phyloP scores from a whole-genome alignment of 2,329 filamentous ascomycete genomes.

The Colletotrichum orchidophilum region DNA sequence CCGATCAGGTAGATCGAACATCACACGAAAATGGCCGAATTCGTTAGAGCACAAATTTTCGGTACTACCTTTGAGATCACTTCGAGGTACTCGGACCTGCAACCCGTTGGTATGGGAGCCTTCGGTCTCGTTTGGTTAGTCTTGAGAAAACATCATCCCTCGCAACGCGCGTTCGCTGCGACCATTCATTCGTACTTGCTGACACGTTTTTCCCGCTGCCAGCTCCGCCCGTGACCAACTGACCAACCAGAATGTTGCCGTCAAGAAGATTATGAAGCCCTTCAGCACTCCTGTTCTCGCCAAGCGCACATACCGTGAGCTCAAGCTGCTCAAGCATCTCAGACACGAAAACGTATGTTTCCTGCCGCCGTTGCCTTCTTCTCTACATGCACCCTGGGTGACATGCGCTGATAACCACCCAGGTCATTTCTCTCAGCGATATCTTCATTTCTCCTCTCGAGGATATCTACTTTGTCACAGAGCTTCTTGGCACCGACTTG shows the following conservation, averaged over 20 bases:
- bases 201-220: conserved; percentile 9
- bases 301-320: conserved; percentile 96
- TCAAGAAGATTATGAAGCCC: conserved; percentile 99
- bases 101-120: conserved; percentile 98
- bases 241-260: conserved; percentile 93
- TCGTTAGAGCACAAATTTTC: conserved; percentile 98
- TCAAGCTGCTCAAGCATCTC: conserved; percentile 97
- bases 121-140: conserved; percentile 96
- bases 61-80: conserved; percentile 99
- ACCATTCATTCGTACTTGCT: conserved; percentile 34
- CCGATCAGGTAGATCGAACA: conserved; percentile 24
- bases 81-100: conserved; percentile 95
- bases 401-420: conserved; percentile 37
- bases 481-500: conserved; percentile 94
- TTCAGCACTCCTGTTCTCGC: conserved; percentile 99
- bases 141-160: conserved; percentile 25
- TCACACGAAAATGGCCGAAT: conserved; percentile 87
- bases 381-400: background rate
- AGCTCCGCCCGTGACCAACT: conserved; percentile 98
- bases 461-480: conserved; percentile 99
- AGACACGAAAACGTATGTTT: conserved; percentile 88
- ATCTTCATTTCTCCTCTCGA: conserved; percentile 99
- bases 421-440: conserved; percentile 98
- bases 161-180: background rate
- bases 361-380: background rate